Evolutionary conservation across 1,284 basidiomycete genomes (phyloP), one percentile per base, ranked within the genome.

Genomic region (Rhodotorula sp.): DNA sequence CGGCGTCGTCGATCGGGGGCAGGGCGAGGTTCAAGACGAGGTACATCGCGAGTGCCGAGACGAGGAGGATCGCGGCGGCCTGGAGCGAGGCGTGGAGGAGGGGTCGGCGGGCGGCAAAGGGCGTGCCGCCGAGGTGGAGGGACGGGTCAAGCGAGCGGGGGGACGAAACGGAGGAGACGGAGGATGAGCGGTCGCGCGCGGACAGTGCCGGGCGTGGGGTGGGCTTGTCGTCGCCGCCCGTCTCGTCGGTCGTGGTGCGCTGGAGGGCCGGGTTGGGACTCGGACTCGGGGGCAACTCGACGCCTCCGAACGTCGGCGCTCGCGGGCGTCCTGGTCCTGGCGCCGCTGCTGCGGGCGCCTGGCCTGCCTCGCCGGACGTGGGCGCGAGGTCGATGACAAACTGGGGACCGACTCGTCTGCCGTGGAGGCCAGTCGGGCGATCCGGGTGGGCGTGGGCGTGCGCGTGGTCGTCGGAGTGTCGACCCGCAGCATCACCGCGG

Each of bases 61-160:
- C 58, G 61, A 87, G 65, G 77, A 95, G 94, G 65, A 95, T 84
- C 28, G 84, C 81, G 22, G 87, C 86, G 84, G 94, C 90, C 83
- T 93, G 92, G 68, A 93, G 80, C 0, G 88, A 88, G 0, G 92
- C 90, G 77, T 86, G 85, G 79, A 91, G 82, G 70, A 94, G 83
- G 47, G 92, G 85, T 53, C 83, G 37, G 4, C 68, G 62, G 16
- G 65, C 60, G 20, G 26, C 28, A 2, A 72, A 30, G 2, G 64
- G 51, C 4, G 65, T 64, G 51, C 68, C 69, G 28, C 68, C 73
- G 47, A 72, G 60, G 40, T 72, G 73, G 16, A 72, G 54, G 1
- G 50, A 24, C 8, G 67, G 64, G 60, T 65, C 50, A 51, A 71
- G 62, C 18, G 69, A 68, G 20, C 62, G 65, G 30, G 66, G 53